Evolutionary conservation across 2,329 filamentous ascomycete genomes (phyloP), one percentile per base, ranked within the genome.

Genomic region (Talaromyces pinophilus): DNA sequence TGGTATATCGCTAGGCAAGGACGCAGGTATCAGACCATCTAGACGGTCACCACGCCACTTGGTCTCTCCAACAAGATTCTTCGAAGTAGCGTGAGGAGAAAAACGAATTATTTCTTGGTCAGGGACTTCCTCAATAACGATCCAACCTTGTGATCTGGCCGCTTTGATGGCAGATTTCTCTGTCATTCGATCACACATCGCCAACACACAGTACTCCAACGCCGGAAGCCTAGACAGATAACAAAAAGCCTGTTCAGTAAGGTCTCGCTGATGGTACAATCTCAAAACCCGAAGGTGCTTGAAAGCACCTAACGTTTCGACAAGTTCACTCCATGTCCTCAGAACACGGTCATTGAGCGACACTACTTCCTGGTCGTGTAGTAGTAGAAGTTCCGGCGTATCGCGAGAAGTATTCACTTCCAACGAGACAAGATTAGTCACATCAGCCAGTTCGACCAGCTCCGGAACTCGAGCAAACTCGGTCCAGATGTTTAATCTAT

Each of bases 281-380:
- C 77, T 70, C 38, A 82, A 63, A 25, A 79, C 69, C 3, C 77
- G 75, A 3, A 82, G 72, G 61, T 80, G 73, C 52, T 73, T 71
- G 64, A 82, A 79, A 5, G 76, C 76, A 10, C 70, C 69, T 7
- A 73, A 68, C 3, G 69, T 67, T 35, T 70, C 64, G 7, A 74
- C 75, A 60, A 78, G 69, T 59, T 82, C 80, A 28, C 76, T 70
- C 81, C 81, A 82, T 15, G 75, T 75, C 63, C 77, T 75, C 25
- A 82, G 65, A 25, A 82, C 71, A 4, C 80, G 75, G 67, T 82
- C 77, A 62, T 75, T 76, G 40, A 82, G 67, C 8, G 69, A 67
- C 1, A 71, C 70, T 35, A 67, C 35, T 5, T 68, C 50, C 57
- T 59, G 66, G 11, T 71, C 70, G 0, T 60, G 66, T 5, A 35